Evolutionary conservation across 768 basidiomycete species (phyloP), one percentile per base, ranked within the genome.

Genomic region (Mycena leptocephala): DNA sequence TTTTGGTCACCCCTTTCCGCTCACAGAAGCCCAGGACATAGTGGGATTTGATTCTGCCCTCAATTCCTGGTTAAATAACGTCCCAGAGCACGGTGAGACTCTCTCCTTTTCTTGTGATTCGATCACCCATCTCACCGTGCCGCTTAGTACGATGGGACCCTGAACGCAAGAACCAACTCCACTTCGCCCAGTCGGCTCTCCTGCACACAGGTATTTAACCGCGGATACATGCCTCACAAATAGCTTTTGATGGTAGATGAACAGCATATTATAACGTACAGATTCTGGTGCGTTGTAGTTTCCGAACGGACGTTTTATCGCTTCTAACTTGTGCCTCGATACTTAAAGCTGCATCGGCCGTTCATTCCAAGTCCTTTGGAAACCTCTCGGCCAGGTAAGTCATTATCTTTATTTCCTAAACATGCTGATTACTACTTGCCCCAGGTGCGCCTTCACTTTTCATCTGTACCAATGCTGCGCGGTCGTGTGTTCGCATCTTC

Each of bases 381-480:
- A 64, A 85, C 74, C 20, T 75, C 82, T 5, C 74, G 66, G n/a
- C 55, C 68, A 64, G 51, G 68, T 75, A 37, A 41, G n/a, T 69
- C n/a, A 6, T 2, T 26, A 26, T 28, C 16, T 20, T 62, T 26
- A 18, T 20, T 39, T 80, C 20, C 11, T 13, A 6, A 10, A 24
- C 16, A 22, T 14, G 24, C 68, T 63, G 37, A 48, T 30, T 43
- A 51, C 22, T 20, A 5, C 18, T 46, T 39, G 5, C n/a, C 74
- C 75, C 10, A 67, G 77, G 30, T 24, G 53, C 70, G 1, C 84
- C 91, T 88, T 58, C 93, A 0, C 87, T 95, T 10, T 92, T 94
- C 0, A 95, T 95, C 59, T 95, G 94, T 81, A 91, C 91, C 35
- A 95, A 93, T 62, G 90, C 95, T 0, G 93, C 95, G 1, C 87